These are phyloP conservation scores for Mortierella sp. DNA, from an alignment of 371 early-diverging fungal genomes.

Conservation along the genomic window DNA sequence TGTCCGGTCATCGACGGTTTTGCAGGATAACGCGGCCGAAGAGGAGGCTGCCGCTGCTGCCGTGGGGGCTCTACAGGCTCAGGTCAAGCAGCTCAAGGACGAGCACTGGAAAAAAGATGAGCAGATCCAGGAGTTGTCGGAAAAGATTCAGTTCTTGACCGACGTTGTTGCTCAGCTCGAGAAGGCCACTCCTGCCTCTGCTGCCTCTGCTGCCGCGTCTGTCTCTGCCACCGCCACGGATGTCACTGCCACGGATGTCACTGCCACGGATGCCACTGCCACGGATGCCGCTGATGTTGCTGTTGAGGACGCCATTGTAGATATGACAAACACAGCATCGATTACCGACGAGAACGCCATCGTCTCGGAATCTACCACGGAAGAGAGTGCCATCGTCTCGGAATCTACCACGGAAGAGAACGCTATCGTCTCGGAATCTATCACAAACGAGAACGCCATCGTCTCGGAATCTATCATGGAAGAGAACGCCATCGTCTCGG, in stretches of 20 bases:
- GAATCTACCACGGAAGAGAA: too few species aligned
- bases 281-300: too few species aligned
- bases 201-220: not conserved
- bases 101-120: slow-evolving; percentile 44
- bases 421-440: not conserved
- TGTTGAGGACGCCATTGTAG: not conserved
- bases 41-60: not conserved
- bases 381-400: too few species aligned
- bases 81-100: slow-evolving; percentile 40
- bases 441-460: not conserved
- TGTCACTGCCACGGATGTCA: too few species aligned
- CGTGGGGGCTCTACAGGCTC: not conserved
- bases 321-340: not conserved
- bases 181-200: not conserved
- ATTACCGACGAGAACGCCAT: not conserved
- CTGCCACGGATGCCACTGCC: not conserved
- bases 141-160: slow-evolving; percentile 14
- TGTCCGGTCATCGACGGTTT: slow-evolving; percentile 20
- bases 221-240: not conserved
- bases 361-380: not conserved
- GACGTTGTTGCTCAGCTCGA: slow-evolving; percentile 10
- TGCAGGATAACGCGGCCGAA: slow-evolving; percentile 1
- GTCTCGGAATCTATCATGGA: not conserved
- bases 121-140: slow-evolving; percentile 28
- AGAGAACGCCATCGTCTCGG: not conserved